Percentiles rank a stretch among this genome's conserved stretches.
phyloP scores from a whole-genome alignment of 768 basidiomycete species.

The Mycena venus region DNA sequence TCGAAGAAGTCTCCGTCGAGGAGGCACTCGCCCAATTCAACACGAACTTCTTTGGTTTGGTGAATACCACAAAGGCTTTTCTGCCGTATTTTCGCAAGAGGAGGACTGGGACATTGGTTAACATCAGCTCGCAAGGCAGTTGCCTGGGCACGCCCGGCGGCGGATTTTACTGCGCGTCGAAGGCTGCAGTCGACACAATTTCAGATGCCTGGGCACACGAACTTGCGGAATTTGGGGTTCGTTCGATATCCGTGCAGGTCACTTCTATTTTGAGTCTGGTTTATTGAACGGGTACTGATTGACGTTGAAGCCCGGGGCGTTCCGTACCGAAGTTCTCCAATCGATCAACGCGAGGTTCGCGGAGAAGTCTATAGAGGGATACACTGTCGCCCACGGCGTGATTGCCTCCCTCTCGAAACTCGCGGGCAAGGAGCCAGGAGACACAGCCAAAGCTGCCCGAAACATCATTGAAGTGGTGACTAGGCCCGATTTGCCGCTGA shows the following conservation, averaged over 20 bases:
- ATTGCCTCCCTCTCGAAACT: neutral
- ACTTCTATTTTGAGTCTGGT: neutral
- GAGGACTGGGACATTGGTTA: constrained; percentile 10
- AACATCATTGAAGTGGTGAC: constrained; percentile 8
- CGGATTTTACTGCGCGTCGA: constrained; percentile 7
- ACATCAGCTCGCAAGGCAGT: constrained; percentile 15
- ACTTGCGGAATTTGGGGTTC: constrained; percentile 17
- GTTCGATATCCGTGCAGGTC: constrained; percentile 9
- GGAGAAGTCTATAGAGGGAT: constrained; percentile 7
- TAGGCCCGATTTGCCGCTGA: constrained; percentile 1
- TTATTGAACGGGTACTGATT: neutral
- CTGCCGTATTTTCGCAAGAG: constrained; percentile 10
- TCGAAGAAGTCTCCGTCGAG: neutral
- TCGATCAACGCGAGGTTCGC: neutral
- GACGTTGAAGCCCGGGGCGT: neutral
- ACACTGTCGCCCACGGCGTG: neutral
- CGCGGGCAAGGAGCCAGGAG: neutral
- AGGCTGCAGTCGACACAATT: neutral
- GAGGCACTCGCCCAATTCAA: constrained; percentile 3
- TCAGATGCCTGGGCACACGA: constrained; percentile 20
- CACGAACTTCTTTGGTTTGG: constrained; percentile 20
- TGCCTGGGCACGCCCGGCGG: constrained; percentile 4
- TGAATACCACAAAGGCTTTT: constrained; percentile 2
- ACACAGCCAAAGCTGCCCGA: neutral
- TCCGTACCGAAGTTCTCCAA: constrained; percentile 14